Evolutionary conservation across 768 basidiomycete species (phyloP).

Genomic region (Suillus variegatus): DNA sequence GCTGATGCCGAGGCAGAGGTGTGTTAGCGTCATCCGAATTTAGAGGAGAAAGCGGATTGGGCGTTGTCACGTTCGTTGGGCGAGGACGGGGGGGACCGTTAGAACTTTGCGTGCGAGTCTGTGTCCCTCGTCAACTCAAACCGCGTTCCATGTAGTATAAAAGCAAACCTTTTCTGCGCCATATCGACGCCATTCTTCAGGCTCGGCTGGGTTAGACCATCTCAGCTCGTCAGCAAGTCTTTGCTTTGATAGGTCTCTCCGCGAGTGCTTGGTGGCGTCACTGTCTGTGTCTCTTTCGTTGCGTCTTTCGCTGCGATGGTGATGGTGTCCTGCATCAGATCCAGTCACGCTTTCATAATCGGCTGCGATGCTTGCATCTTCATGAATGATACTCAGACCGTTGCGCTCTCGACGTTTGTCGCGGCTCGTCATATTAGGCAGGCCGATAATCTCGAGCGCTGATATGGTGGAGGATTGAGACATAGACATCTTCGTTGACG

Average conservation of each 20-base stretch:
- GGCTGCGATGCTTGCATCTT: constrained; percentile 28
- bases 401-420: constrained; percentile 24
- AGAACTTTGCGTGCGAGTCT: constrained; percentile 22
- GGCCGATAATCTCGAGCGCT: constrained; percentile 33
- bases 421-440: constrained; percentile 16
- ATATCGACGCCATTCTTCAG: constrained; percentile 34
- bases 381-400: constrained; percentile 33
- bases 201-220: constrained; percentile 33
- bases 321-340: constrained; percentile 19
- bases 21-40: constrained; percentile 12
- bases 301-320: constrained; percentile 7
- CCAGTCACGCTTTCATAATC: constrained; percentile 24
- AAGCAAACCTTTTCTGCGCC: constrained; percentile 21
- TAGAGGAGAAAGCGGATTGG: constrained; percentile 30
- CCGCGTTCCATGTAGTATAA: background rate
- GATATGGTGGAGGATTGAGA: constrained; percentile 32
- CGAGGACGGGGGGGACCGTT: constrained; percentile 16
- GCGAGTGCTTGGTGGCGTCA: constrained; percentile 15
- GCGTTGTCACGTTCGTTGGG: constrained; percentile 23
- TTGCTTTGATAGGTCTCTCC: constrained; percentile 26
- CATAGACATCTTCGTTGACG: constrained; percentile 27
- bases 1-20: constrained; percentile 26
- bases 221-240: constrained; percentile 35
- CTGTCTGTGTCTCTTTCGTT: constrained; percentile 17
- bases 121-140: constrained; percentile 1